These are phyloP conservation scores for Dactylonectria macrodidyma DNA, from an alignment of 2,329 filamentous ascomycete species.

Conservation along the genomic window DNA sequence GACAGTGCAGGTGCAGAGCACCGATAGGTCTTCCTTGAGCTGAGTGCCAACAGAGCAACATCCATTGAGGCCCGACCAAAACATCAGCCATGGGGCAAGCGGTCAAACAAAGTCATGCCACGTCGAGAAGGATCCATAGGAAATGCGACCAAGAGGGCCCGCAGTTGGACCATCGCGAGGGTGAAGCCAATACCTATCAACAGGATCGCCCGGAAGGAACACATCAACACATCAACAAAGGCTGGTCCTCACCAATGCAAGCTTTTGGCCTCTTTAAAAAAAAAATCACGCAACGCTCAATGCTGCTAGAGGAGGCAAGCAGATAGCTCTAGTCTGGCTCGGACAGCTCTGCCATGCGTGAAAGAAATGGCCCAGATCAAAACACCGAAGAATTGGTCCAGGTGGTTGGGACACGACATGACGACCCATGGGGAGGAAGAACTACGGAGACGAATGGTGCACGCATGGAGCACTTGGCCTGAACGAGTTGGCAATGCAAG, in stretches of 20 bases:
- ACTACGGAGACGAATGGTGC: neutral
- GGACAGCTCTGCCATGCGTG: neutral
- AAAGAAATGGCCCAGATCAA: neutral
- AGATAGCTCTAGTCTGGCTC: neutral
- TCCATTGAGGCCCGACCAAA: neutral
- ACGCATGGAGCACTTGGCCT: neutral
- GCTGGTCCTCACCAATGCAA: neutral
- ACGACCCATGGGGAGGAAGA: neutral
- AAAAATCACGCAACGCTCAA: neutral
- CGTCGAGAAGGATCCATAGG: neutral
- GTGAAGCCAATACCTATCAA: neutral
- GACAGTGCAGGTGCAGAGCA: no score
- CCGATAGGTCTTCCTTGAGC: neutral
- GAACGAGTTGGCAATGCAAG: neutral
- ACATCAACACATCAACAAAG: neutral
- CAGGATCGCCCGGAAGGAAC: neutral
- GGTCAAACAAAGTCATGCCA: conserved; percentile 7
- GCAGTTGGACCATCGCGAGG: neutral
- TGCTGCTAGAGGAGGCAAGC: neutral
- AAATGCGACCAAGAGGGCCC: neutral
- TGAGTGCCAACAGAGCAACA: neutral
- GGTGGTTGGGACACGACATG: neutral
- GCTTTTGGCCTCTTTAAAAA: neutral
- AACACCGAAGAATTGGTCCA: neutral
- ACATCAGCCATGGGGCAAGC: neutral